phyloP scores from a whole-genome alignment of 345 rosid genomes.

The Citrus trifoliata region DNA sequence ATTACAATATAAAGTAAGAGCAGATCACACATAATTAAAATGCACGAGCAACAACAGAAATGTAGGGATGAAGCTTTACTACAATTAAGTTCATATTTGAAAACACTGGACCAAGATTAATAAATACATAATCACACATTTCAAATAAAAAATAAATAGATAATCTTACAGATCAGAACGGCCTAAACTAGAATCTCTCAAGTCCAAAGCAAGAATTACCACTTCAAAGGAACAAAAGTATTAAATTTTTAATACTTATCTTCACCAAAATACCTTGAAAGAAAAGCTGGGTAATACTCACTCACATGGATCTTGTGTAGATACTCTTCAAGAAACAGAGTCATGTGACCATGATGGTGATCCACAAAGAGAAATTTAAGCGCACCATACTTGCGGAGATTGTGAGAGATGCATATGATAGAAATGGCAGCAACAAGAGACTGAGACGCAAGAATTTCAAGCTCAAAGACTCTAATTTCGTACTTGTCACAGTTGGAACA shows the following conservation, averaged over 20 bases:
- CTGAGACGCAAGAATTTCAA: constrained; percentile 29
- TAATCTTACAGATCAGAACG: too few relatives aligned
- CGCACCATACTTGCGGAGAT: constrained; percentile 35
- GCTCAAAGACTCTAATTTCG: constrained; percentile 26
- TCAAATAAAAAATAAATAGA: too few relatives aligned
- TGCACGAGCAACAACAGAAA: background rate
- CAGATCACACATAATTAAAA: background rate
- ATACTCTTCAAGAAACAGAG: constrained; percentile 24
- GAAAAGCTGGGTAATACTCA: background rate
- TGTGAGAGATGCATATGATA: constrained; percentile 30
- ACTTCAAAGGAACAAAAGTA: background rate
- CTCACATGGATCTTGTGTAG: constrained; percentile 29
- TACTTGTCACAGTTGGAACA: constrained; percentile 15
- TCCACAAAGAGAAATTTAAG: constrained; percentile 41
- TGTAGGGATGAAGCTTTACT: background rate
- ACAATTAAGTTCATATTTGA: background rate
- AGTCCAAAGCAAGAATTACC: background rate
- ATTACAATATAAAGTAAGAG: background rate
- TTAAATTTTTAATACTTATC: background rate
- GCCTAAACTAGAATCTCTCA: too few relatives aligned
- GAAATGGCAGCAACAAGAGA: constrained; percentile 32
- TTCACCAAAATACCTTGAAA: background rate
- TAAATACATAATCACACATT: background rate
- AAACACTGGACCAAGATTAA: background rate
- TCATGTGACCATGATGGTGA: constrained; percentile 21